A percentile compares a stretch with the other conserved stretches of the same genome.
Conservation (phyloP, 257 asterid genomes). For the Voacanga thouarsii region DNA sequence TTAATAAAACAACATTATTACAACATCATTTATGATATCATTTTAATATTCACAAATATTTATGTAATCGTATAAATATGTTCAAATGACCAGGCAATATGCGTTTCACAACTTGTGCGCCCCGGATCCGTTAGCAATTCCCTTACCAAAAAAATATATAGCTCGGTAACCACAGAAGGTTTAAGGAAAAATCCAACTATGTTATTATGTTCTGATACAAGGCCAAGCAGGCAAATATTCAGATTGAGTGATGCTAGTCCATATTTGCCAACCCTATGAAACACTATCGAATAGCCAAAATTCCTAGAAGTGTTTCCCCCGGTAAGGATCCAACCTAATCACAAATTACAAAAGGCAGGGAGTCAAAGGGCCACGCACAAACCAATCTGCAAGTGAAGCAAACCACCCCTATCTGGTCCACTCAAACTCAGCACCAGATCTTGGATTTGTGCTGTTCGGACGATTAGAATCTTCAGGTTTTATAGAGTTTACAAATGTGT, state of each 20-base stretch:
- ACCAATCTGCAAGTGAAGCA: background rate
- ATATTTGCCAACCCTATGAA: background rate
- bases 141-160: background rate
- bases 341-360: background rate
- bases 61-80: too few relatives aligned
- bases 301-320: background rate
- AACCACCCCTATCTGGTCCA: constrained; percentile 63
- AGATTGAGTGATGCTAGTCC: background rate
- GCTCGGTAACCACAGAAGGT: background rate
- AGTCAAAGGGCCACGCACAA: background rate
- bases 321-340: background rate
- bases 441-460: constrained; percentile 44
- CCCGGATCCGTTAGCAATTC: background rate
- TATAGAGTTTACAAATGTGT: constrained; percentile 65
- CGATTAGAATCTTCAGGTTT: constrained; percentile 66
- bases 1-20: too few relatives aligned
- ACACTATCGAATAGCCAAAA: background rate
- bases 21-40: too few relatives aligned
- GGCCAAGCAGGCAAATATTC: background rate
- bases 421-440: constrained; percentile 64
- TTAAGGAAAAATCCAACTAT: background rate
- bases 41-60: too few relatives aligned
- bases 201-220: background rate
- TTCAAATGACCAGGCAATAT: too few relatives aligned
- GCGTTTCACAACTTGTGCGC: too few relatives aligned